Base-by-base conservation (phyloP, 805 yeast genomes). In the Hanseniaspora valbyensis region DNA sequence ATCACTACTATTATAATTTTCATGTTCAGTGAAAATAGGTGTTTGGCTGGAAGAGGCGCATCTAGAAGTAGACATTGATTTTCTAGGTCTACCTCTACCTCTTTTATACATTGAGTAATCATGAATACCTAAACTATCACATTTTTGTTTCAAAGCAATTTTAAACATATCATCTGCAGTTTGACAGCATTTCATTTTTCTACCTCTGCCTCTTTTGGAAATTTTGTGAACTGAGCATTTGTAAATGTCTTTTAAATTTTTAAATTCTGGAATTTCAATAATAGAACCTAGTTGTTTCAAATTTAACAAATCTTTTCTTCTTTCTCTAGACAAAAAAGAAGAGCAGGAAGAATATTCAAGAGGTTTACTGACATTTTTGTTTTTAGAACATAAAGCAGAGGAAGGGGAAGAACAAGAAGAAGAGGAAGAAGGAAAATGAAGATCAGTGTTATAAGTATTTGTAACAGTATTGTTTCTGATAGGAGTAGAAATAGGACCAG, bases 61-160 rank as follows among this genome's bases (percentile, higher is more conserved):
- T n/a, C n/a, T n/a, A n/a, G n/a, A n/a, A n/a, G 28, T n/a, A 29
- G 32, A 34, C 8, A 25, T 2, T 7, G 36, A 6, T 39, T 46
- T 46, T 46, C 28, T 46, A 22, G 50, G 50, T 46, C 50, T 46
- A 13, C 50, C 50, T 46, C 50, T 46, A 25, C 44, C 26, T 46
- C 50, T 46, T 13, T 40, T 46, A 10, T 30, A 40, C 18, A 39
- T 46, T 9, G 50, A 39, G 18, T 39, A 46, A 19, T 46, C 50
- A 32, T 39, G 33, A 14, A 46, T 40, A 4, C 50, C 50, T 2
- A 46, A n/a, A n/a, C 42, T 40, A 7, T 46, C 18, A 40, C 50
- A 46, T 25, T 32, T 32, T 32, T 46, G 22, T 25, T 40, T 46
- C 22, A 46, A 39, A 12, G 50, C 50, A 32, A 46, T 12, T 33